Conservation (phyloP, 257 asterid species). For the Solanum pinnatisectum region DNA sequence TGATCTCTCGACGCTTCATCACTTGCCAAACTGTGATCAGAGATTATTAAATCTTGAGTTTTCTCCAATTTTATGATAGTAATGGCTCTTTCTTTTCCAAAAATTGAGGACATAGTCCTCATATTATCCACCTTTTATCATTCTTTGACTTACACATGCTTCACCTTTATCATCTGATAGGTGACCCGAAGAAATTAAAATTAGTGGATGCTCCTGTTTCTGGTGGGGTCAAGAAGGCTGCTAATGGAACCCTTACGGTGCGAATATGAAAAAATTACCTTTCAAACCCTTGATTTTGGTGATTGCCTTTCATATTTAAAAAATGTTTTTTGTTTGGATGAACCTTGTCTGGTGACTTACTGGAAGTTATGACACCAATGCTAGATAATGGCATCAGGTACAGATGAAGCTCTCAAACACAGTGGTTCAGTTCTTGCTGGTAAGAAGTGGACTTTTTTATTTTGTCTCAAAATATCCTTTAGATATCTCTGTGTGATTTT, state of each 20-base stretch:
- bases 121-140: not conserved
- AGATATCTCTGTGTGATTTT: not conserved
- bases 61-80: not conserved
- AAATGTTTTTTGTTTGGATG: not conserved
- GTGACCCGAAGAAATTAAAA: constrained; percentile 64
- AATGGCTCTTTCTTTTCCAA: not conserved
- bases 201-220: constrained; percentile 99
- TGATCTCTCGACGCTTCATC: not conserved
- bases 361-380: constrained; percentile 8
- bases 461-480: not conserved
- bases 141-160: not conserved
- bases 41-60: not conserved
- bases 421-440: constrained; percentile 88
- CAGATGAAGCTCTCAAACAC: constrained; percentile 82
- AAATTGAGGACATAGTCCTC: not conserved
- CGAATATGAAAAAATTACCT: constrained; percentile 14
- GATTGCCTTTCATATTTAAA: not conserved
- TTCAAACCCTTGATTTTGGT: not conserved
- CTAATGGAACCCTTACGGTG: constrained; percentile 91
- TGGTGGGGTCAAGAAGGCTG: constrained; percentile 94
- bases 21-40: not conserved
- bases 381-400: constrained; percentile 97
- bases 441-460: constrained; percentile 13
- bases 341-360: constrained; percentile 2
- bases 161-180: constrained; percentile 21